Evolutionary conservation across 176 grass and related monocot genomes (phyloP), one percentile per base, ranked within the genome.

Genomic region (Typha latifolia): DNA sequence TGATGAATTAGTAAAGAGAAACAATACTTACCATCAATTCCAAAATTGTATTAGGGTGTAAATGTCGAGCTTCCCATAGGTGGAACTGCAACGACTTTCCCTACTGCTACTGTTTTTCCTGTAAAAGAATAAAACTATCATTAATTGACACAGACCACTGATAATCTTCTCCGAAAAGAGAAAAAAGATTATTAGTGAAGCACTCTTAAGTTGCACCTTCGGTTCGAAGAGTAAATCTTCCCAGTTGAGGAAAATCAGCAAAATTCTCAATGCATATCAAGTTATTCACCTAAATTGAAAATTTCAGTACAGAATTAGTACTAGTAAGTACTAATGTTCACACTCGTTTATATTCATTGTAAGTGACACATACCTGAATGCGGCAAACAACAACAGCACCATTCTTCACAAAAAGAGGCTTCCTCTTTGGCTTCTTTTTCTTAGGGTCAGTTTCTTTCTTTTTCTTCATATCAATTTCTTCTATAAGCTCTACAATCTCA

Each of bases 401-500:
- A 84, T 91, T 96, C 78, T 96, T 96, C 64, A 96, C 93, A 77
- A 91, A 96, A 76, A 89, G 93, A 64, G 80, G 93, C 72, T 89
- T 96, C 67, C 83, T 83, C 75, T 86, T 91, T 65, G 66, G 59
- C 64, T 86, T 96, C 75, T 83, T 96, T 62, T 85, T 91, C 78
- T 89, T 96, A 5, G 80, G 72, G 59, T 91, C 93, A 49, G 78
- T 71, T 51, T 83, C 84, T 79, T 91, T 91, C 62, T 65, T 84
- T 80, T 81, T 91, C 75, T 86, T 91, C 59, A 80, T 92, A 13
- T 89, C 90, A 66, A 95, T 95, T 83, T 95, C 90, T 67, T 89
- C 90, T 91, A 96, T 89, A 67, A 97, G 82, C 32, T 97, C 93
- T 47, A 97, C 81, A 77, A 97, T 92, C 71, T 97, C 93, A 84